These are phyloP conservation scores for Jaltomata sinuosa DNA, from an alignment of 257 asterid genomes.

Conservation along the genomic window DNA sequence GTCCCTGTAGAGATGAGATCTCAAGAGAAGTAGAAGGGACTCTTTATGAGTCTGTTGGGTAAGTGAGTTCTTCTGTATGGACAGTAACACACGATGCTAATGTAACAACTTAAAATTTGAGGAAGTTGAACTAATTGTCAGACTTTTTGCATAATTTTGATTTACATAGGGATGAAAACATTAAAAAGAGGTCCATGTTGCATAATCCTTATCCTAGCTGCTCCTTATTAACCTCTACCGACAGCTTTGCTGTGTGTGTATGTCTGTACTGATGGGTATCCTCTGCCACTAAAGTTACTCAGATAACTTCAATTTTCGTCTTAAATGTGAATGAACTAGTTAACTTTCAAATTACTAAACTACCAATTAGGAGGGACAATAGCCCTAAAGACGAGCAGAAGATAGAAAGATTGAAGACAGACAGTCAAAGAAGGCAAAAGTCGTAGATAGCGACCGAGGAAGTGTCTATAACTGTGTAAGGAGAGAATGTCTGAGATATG, in stretches of 20 bases:
- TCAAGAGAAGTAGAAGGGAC: not conserved
- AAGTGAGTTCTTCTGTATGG: not conserved
- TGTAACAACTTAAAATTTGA: not conserved
- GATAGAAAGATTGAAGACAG: not conserved
- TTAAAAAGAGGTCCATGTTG: not conserved
- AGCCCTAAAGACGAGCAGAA: not conserved
- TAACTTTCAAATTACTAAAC: not conserved
- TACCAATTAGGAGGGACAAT: not conserved
- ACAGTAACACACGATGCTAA: not conserved
- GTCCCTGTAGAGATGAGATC: too few relatives aligned
- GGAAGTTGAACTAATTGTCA: too few relatives aligned
- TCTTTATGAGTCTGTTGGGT: not conserved
- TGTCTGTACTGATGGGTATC: not conserved
- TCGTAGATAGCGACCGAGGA: not conserved
- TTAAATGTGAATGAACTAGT: not conserved
- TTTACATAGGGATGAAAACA: too few relatives aligned
- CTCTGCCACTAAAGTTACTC: not conserved
- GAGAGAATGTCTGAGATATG: not conserved
- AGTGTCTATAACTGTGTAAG: not conserved
- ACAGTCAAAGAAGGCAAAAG: not conserved
- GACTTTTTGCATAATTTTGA: too few relatives aligned
- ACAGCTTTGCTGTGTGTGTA: not conserved
- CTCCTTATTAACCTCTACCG: not conserved
- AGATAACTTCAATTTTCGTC: not conserved
- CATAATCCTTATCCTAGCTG: not conserved